Percentiles rank a stretch among this genome's conserved stretches.
These are phyloP conservation scores for Ganoderma sp. DNA, from an alignment of 1,284 basidiomycete species.

Conservation along the genomic window DNA sequence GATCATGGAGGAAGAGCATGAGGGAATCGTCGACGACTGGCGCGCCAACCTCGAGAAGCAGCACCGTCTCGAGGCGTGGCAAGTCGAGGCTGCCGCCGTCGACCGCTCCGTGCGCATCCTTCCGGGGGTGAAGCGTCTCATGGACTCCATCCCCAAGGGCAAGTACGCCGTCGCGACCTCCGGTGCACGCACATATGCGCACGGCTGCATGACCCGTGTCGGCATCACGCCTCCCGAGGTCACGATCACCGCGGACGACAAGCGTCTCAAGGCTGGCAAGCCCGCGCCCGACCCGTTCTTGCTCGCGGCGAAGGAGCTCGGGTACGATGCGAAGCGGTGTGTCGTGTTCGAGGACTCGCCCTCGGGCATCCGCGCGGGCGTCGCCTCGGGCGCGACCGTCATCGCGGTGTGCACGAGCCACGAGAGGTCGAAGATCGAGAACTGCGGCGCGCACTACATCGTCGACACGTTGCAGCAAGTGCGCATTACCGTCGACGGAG, in stretches of 20 bases:
- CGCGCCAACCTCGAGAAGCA: constrained; percentile 37
- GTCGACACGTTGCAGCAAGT: constrained; percentile 67
- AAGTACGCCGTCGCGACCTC: constrained; percentile 80
- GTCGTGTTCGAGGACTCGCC: constrained; percentile 82
- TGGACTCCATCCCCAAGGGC: constrained; percentile 69
- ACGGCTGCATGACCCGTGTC: constrained; percentile 75
- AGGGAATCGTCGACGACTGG: constrained; percentile 40
- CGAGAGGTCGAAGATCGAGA: constrained; percentile 58
- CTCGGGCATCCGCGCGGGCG: constrained; percentile 74
- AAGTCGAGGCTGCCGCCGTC: constrained; percentile 63
- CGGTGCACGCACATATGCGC: constrained; percentile 76
- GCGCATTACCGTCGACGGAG: constrained; percentile 48
- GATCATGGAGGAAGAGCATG: constrained; percentile 47
- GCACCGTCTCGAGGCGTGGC: constrained; percentile 56
- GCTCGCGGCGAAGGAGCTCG: constrained; percentile 75
- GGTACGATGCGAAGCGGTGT: constrained; percentile 61
- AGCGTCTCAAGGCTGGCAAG: constrained; percentile 68
- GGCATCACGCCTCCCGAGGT: constrained; percentile 75
- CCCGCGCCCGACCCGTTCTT: constrained; percentile 79
- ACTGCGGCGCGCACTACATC: constrained; percentile 71
- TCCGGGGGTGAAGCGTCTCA: constrained; percentile 73
- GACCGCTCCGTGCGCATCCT: constrained; percentile 77
- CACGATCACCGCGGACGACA: constrained; percentile 83
- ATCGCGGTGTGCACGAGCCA: constrained; percentile 80
- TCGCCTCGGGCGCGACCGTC: constrained; percentile 75